A percentile compares a stretch with the other conserved stretches of the same genome.
Evolutionary conservation across 2,329 filamentous ascomycete species (phyloP).

Genomic region (Arthrobotrys pseudoclavata): DNA sequence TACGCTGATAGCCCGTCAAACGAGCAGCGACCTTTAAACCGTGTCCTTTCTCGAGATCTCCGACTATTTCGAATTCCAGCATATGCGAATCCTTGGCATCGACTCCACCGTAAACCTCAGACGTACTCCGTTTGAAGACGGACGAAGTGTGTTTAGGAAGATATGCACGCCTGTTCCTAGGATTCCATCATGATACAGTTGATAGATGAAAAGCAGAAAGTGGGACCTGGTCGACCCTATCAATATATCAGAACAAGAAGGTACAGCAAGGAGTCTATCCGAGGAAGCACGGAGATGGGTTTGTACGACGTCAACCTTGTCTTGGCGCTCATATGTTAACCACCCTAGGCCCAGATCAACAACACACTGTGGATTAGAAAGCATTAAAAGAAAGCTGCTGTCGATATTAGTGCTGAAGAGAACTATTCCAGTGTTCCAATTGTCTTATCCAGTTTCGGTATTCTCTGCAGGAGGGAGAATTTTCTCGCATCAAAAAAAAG

Average conservation of each 20-base stretch:
- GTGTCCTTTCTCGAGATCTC: background rate
- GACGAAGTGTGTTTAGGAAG: background rate
- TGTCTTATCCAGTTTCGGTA: conserved; percentile 9
- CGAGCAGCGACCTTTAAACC: background rate
- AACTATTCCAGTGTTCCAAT: background rate
- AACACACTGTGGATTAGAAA: background rate
- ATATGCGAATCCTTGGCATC: background rate
- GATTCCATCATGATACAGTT: conserved; percentile 7
- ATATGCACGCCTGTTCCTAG: conserved; percentile 8
- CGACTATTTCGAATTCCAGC: background rate
- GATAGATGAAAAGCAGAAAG: conserved; percentile 17
- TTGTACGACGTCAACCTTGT: conserved; percentile 13
- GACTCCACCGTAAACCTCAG: background rate
- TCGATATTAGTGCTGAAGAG: background rate
- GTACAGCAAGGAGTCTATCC: conserved; percentile 4
- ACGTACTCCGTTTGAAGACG: conserved; percentile 12
- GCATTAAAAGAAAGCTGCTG: background rate
- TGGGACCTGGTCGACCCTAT: background rate
- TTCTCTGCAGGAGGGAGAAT: background rate
- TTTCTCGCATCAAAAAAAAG: background rate
- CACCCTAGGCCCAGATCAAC: conserved; percentile 33
- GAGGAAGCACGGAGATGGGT: conserved; percentile 2
- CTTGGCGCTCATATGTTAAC: conserved; percentile 14
- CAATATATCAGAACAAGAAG: conserved; percentile 13
- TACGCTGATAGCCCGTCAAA: background rate